These are phyloP conservation scores for Cystobasidiaceae sp. DNA, from an alignment of 1,284 basidiomycete genomes.

Conservation along the genomic window DNA sequence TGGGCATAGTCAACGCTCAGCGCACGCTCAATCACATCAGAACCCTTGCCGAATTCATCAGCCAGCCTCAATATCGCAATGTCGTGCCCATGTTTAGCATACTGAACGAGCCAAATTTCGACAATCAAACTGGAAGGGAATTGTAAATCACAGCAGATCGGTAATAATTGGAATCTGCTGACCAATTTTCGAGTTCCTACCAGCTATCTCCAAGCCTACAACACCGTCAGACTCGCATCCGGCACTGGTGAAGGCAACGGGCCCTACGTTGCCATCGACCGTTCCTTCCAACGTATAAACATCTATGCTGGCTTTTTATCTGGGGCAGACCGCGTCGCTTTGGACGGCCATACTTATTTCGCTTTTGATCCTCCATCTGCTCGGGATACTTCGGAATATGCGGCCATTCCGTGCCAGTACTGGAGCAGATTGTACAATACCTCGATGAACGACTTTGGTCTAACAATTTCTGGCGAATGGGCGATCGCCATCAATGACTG, in stretches of 20 bases:
- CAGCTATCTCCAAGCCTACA: constrained; percentile 47
- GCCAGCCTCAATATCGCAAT: constrained; percentile 43
- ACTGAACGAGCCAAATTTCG: constrained; percentile 52
- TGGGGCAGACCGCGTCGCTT: constrained; percentile 64
- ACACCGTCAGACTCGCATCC: constrained; percentile 54
- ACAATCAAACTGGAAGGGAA: constrained; percentile 40
- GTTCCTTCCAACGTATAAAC: constrained; percentile 38
- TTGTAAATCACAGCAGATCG: constrained; percentile 38
- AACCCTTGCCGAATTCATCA: constrained; percentile 44
- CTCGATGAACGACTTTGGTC: constrained; percentile 40
- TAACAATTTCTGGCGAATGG: constrained; percentile 46
- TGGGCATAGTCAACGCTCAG: background rate
- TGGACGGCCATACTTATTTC: constrained; percentile 62
- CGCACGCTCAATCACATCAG: constrained; percentile 39
- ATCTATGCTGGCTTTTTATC: constrained; percentile 37
- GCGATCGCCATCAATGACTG: constrained; percentile 40
- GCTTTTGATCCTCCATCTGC: constrained; percentile 34
- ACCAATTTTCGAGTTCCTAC: background rate
- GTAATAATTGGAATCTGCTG: too few species aligned
- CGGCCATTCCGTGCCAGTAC: constrained; percentile 37
- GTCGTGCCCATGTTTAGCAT: constrained; percentile 43
- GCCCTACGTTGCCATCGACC: constrained; percentile 41
- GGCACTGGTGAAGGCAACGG: constrained; percentile 38
- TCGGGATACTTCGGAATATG: constrained; percentile 31
- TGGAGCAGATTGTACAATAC: constrained; percentile 39